phyloP scores from a whole-genome alignment of 2,329 filamentous ascomycete genomes.

The Neobulgaria alba region DNA sequence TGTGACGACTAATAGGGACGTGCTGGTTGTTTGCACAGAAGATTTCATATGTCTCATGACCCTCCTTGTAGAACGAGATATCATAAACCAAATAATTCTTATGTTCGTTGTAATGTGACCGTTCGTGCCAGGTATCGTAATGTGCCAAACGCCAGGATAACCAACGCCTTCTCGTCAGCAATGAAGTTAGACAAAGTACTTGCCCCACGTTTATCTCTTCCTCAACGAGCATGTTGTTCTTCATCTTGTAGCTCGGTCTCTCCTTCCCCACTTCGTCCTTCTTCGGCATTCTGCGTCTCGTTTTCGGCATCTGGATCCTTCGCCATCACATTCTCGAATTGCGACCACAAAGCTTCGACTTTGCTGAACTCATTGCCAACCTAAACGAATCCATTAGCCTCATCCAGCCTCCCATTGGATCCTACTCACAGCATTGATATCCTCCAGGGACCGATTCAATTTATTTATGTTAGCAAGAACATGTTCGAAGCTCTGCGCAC shows the following conservation, averaged over 20 bases:
- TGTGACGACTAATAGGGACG: slow-evolving; percentile 20
- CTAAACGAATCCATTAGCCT: slow-evolving; percentile 31
- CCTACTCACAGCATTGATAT: slow-evolving; percentile 67
- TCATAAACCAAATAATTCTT: slow-evolving; percentile 10
- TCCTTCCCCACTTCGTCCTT: slow-evolving; percentile 10
- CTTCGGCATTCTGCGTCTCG: slow-evolving; percentile 26
- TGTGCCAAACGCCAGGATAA: background rate
- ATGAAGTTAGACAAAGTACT: too few relatives aligned
- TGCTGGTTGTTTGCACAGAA: slow-evolving; percentile 15
- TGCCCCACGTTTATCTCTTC: too few relatives aligned
- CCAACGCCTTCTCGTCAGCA: background rate
- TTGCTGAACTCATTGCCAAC: slow-evolving; percentile 96
- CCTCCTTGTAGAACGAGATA: slow-evolving; percentile 38
- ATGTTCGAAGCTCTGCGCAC: slow-evolving; percentile 65
- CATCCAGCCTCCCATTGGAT: background rate
- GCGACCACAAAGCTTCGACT: slow-evolving; percentile 92
- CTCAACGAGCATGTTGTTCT: slow-evolving; percentile 7
- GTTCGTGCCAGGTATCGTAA: slow-evolving; percentile 25
- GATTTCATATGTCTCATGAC: slow-evolving; percentile 28
- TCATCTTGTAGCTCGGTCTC: slow-evolving; percentile 14
- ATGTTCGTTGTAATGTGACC: slow-evolving; percentile 6
- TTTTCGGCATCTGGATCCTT: slow-evolving; percentile 43
- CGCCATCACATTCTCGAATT: slow-evolving; percentile 94
- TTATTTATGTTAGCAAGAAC: slow-evolving; percentile 95
- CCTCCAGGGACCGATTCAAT: slow-evolving; percentile 83